Evolutionary conservation across 306 rosid species (phyloP), one percentile per base, ranked within the genome.

Genomic region (Rosa chinensis): DNA sequence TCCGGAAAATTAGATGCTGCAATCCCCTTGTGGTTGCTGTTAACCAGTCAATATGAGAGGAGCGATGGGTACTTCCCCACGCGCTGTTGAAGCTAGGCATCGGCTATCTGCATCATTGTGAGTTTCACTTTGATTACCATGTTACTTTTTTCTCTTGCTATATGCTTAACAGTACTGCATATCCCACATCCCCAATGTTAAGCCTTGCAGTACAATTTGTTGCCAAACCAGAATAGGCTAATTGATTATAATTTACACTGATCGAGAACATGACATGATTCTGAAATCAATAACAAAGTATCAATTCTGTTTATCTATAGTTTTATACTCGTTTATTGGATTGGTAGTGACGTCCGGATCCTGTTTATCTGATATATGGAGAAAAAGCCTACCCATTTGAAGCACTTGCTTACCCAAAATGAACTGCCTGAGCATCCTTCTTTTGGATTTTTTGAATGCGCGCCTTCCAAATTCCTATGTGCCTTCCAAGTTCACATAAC

Each of bases 91-190:
- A 84, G 76, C 94, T 63, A 80, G 95, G 82, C 91, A 89, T 75
- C 89, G 95, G 37, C 84, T 87, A 73, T 87, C 93, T 49, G 62
- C 94, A 79, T 86, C 98, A 47, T 84, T 92, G 98, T 94, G 55
- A 89, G 97, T 78, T 67, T 74, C 78, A 35, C 18, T 66, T 39
- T 16, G n/a, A 16, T 37, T 66, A 10, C 47, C 71, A 39, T 63
- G 40, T 4, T 32, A 14, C 42, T 28, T 32, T 63, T 14, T 13
- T 32, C 18, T 32, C 43, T 12, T 63, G 43, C 10, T 63, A 16
- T 25, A 4, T 55, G 62, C 62, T 55, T n/a, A 55, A 6, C 28
- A 55, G 61, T 55, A 55, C 62, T 55, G 62, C 23, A 55, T 20
- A 55, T 20, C 62, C 11, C 62, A 5, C 12, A n/a, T 55, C 28